phyloP scores from a whole-genome alignment of 441 rosid species.

The Mallotus repandus region DNA sequence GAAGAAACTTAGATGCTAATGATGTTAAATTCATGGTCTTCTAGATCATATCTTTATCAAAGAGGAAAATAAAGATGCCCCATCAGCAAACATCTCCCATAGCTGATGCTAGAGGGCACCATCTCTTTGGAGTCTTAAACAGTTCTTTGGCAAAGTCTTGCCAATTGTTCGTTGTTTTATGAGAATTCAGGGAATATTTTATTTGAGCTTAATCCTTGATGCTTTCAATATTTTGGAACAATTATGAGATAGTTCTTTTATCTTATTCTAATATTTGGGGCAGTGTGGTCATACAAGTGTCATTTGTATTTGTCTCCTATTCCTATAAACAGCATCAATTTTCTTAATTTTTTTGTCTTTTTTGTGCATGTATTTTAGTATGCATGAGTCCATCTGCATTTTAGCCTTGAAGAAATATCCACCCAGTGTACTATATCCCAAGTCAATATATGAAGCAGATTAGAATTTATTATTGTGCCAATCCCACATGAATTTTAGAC shows the following conservation, averaged over 20 bases:
- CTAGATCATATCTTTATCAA: background rate
- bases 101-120: background rate
- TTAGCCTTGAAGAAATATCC: background rate
- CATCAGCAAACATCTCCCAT: no score
- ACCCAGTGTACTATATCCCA: background rate
- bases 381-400: background rate
- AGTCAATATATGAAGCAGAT: background rate
- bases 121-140: background rate
- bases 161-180: background rate
- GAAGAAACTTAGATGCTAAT: background rate
- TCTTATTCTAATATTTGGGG: background rate
- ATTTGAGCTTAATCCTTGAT: background rate
- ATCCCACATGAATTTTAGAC: background rate
- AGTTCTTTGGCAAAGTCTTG: background rate
- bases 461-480: background rate
- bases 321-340: background rate
- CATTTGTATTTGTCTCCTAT: background rate
- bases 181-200: background rate
- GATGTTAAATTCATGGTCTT: slow-evolving; percentile 13
- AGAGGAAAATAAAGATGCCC: background rate
- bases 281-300: background rate
- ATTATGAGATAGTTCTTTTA: no score
- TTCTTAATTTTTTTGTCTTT: background rate
- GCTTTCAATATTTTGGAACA: background rate
- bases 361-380: background rate